Evolutionary conservation across 352 stramenopile genomes (phyloP), one percentile per base, ranked within the genome.

Genomic region (Lagenidium sp.): DNA sequence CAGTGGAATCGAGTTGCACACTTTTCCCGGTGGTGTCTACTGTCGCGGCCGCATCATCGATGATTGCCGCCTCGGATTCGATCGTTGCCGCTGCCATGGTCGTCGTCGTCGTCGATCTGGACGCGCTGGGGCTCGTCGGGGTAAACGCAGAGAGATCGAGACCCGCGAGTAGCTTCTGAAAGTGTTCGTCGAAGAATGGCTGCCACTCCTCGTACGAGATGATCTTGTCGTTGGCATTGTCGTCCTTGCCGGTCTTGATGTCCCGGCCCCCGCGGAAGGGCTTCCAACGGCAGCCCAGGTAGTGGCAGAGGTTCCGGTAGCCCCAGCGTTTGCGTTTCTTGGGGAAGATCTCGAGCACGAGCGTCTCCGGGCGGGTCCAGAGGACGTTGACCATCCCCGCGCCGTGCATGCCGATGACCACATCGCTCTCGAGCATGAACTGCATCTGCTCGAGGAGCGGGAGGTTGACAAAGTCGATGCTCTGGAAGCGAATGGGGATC

Each of bases 381-480:
- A 83, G 16, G 0, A 89, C 65, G 36, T 92, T 92, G 3, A 86
- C 73, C 40, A 92, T 67, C 16, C 79, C 79, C 16, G 79, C 79
- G 34, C 79, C 79, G 44, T 92, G 79, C 79, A 89, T 92, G 6
- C 76, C 65, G 36, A 92, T 77, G 18, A 92, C 72, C 25, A 92
- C 63, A 44, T 87, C 76, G 36, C 76, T 89, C 13, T 75, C 54
- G 5, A 79, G 50, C 19, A 78, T 75, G 18, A 67, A 55, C 4
- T 46, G 47, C 63, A 92, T 92, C 48, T 92, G 79, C 30, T 85
- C 59, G 3, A 35, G 13, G 2, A 87, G 49, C 15, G 66, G 58
- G 7, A 85, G 28, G 15, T 65, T 62, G 20, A 78, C 75, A 46
- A 82, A 89, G 29, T 92, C 79, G 22, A 87, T 21, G 1, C 63